These are phyloP conservation scores for Coemansia sp. DNA, from an alignment of 192 early-diverging fungal genomes.

Conservation along the genomic window DNA sequence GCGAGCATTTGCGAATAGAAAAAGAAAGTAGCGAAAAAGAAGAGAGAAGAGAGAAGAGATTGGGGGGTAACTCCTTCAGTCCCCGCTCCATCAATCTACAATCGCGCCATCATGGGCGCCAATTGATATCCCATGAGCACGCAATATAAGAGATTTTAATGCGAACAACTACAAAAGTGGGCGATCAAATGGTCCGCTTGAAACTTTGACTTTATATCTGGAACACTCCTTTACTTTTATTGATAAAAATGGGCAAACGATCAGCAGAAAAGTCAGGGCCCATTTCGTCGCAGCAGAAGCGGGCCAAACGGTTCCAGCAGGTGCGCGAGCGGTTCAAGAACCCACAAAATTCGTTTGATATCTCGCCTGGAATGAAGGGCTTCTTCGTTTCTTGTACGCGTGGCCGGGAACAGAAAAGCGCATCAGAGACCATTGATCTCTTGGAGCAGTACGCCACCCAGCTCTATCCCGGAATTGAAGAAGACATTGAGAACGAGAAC, in stretches of 20 bases:
- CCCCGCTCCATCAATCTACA: neutral
- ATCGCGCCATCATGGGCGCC: too few species aligned
- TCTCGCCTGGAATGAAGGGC: conserved; percentile 54
- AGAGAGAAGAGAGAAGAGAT: neutral
- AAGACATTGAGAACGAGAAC: conserved; percentile 37
- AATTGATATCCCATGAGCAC: neutral
- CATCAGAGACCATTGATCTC: conserved; percentile 47
- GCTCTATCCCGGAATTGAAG: conserved; percentile 50
- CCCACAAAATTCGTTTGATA: conserved; percentile 45
- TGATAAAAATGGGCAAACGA: conserved; percentile 32
- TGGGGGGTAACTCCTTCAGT: neutral
- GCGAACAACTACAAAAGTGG: neutral
- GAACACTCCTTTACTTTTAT: neutral
- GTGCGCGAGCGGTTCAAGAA: conserved; percentile 44
- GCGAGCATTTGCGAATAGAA: conserved; percentile 36
- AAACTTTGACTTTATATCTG: neutral
- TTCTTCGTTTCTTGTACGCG: conserved; percentile 52
- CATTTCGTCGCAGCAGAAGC: conserved; percentile 36
- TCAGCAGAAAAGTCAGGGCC: conserved; percentile 28
- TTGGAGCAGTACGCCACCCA: conserved; percentile 44
- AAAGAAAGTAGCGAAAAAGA: neutral
- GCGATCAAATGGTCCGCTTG: neutral
- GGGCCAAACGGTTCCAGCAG: conserved; percentile 45
- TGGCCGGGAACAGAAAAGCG: conserved; percentile 48
- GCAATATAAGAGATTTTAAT: neutral